phyloP scores from a whole-genome alignment of 1,139 yeast genomes.

The Lodderomyces orthopsilosis region DNA sequence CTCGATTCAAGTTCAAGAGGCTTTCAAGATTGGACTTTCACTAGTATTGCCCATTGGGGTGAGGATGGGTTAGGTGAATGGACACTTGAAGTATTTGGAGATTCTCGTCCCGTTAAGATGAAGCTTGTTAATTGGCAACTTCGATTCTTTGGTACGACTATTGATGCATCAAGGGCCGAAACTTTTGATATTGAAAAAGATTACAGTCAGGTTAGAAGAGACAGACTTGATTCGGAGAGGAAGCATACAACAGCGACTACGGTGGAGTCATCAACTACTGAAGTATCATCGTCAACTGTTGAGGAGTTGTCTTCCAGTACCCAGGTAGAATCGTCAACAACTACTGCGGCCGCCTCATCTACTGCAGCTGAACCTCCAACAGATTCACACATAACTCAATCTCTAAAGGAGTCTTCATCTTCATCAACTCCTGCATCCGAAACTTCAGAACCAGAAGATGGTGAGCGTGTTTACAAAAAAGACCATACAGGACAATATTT shows the following conservation, averaged over 20 bases:
- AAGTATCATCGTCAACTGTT: conserved; percentile 1
- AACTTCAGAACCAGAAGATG: conserved; percentile 13
- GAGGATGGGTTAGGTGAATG: conserved; percentile 81
- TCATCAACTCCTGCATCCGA: conserved; percentile 8
- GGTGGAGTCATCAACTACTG: conserved; percentile 2
- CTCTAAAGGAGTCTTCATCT: conserved; percentile 3
- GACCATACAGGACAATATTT: conserved; percentile 56
- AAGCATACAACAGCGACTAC: conserved; percentile 4
- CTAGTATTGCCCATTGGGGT: conserved; percentile 99
- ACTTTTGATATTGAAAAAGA: conserved; percentile 39
- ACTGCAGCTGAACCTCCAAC: conserved; percentile 2
- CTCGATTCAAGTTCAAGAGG: conserved; percentile 60
- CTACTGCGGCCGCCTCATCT: conserved; percentile 4
- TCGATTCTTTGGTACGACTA: conserved; percentile 77
- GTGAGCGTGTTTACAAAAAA: conserved; percentile 19
- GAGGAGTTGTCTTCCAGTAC: conserved; percentile 2
- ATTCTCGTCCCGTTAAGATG: conserved; percentile 33
- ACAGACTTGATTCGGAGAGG: conserved; percentile 8
- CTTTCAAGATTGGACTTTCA: conserved; percentile 82
- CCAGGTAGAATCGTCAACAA: conserved; percentile 4
- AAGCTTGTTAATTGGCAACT: conserved; percentile 69
- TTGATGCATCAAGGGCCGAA: conserved; percentile 60
- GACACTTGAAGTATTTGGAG: conserved; percentile 59
- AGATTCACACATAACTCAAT: background rate
- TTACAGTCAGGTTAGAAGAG: conserved; percentile 39